A percentile compares a stretch with the other conserved stretches of the same genome.
Conservation (phyloP, 192 early-diverging fungal species). For the Dissophora ornata region DNA sequence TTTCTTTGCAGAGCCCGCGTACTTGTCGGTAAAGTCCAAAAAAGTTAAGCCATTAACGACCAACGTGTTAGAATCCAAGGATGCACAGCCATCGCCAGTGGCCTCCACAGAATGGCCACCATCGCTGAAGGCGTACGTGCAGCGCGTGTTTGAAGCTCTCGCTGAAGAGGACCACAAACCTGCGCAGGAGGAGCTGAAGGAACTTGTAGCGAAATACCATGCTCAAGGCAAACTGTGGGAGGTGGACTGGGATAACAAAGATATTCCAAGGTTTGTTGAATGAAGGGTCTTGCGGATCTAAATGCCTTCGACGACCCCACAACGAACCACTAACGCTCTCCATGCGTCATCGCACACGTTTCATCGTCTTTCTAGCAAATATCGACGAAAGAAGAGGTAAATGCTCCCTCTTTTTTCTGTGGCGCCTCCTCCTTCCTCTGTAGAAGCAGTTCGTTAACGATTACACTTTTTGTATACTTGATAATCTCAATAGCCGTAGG, state of each 20-base stretch:
- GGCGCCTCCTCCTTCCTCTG: too few relatives aligned
- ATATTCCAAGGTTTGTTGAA: constrained; percentile 67
- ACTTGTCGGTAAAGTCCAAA: constrained; percentile 54
- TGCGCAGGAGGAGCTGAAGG: constrained; percentile 67
- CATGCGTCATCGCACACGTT: too few relatives aligned
- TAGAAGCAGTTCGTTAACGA: too few relatives aligned
- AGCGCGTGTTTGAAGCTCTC: constrained; percentile 47
- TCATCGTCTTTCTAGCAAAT: constrained; percentile 9
- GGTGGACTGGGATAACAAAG: constrained; percentile 78
- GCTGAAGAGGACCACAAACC: constrained; percentile 51
- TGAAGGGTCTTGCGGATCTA: too few relatives aligned
- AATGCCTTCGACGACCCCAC: too few relatives aligned
- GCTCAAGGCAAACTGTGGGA: constrained; percentile 56
- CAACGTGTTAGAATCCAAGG: constrained; percentile 44
- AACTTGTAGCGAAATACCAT: constrained; percentile 63
- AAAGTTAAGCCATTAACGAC: constrained; percentile 45
- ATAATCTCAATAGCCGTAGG: background rate
- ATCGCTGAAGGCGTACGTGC: constrained; percentile 55
- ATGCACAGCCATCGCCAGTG: constrained; percentile 4
- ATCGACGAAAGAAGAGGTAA: constrained; percentile 11
- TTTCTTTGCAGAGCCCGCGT: constrained; percentile 29
- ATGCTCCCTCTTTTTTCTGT: background rate
- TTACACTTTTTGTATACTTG: too few relatives aligned
- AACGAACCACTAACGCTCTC: too few relatives aligned
- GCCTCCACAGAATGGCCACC: constrained; percentile 25